Percentiles rank a stretch among this genome's conserved stretches.
Evolutionary conservation across 805 yeast species (phyloP).

Genomic region (Lipomyces sp.): DNA sequence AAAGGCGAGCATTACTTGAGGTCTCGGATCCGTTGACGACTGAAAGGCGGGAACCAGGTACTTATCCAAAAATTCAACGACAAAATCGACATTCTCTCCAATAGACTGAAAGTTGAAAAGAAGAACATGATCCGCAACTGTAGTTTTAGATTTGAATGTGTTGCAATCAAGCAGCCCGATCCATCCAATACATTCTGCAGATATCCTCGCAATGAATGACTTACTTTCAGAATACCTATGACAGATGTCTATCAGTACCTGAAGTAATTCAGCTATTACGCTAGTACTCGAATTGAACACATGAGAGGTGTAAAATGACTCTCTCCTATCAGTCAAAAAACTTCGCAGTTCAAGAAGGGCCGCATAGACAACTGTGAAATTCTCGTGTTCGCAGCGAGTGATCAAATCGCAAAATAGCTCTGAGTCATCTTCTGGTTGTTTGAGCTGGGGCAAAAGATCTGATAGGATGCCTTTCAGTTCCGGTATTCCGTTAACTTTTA

Average conservation of each 20-base stretch:
- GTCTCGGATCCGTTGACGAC: slow-evolving; percentile 83
- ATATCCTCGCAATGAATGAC: slow-evolving; percentile 48
- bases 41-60: slow-evolving; percentile 80
- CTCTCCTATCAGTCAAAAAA: slow-evolving; percentile 11
- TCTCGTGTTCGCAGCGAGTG: slow-evolving; percentile 57
- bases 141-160: slow-evolving; percentile 46
- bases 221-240: slow-evolving; percentile 31
- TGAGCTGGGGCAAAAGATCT: not conserved
- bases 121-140: slow-evolving; percentile 48
- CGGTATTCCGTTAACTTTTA: slow-evolving; percentile 12
- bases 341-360: slow-evolving; percentile 35
- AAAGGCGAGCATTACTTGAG: slow-evolving; percentile 78
- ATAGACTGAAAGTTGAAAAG: slow-evolving; percentile 61
- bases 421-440: slow-evolving; percentile 4
- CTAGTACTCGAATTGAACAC: slow-evolving; percentile 2
- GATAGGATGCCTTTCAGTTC: slow-evolving; percentile 11
- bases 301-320: too few species aligned
- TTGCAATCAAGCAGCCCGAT: slow-evolving; percentile 75
- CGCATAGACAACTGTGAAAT: slow-evolving; percentile 68
- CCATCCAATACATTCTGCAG: slow-evolving; percentile 68
- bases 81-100: slow-evolving; percentile 61
- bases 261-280: slow-evolving; percentile 25
- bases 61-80: slow-evolving; percentile 61
- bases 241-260: slow-evolving; percentile 34
- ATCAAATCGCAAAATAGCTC: slow-evolving; percentile 41